phyloP scores from a whole-genome alignment of 768 basidiomycete genomes.

The Tricholomella constricta region DNA sequence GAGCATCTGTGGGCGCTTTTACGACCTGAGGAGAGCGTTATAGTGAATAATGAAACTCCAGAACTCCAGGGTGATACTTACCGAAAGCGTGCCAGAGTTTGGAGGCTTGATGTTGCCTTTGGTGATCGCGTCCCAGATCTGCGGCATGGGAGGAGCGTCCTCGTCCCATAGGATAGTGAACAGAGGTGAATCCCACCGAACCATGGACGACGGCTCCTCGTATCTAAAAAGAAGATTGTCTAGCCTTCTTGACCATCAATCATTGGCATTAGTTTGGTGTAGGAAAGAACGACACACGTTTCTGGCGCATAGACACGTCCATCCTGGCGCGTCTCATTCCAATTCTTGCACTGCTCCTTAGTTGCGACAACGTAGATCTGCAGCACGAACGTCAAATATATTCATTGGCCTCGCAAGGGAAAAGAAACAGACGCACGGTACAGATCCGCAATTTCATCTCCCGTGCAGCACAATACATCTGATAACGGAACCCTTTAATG shows the following conservation, averaged over 20 bases:
- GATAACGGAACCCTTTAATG: slow-evolving; percentile 98
- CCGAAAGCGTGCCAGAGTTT: slow-evolving; percentile 78
- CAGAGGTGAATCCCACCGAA: slow-evolving; percentile 97
- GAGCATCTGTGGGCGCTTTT: slow-evolving; percentile 86
- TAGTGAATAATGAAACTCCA: not conserved
- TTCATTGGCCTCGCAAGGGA: too few relatives aligned
- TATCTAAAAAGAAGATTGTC: slow-evolving; percentile 87
- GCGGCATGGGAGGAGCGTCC: slow-evolving; percentile 58
- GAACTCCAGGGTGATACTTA: slow-evolving; percentile 34
- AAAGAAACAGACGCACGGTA: slow-evolving; percentile 59
- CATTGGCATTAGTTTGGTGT: not conserved
- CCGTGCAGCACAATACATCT: slow-evolving; percentile 94
- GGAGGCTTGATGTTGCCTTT: slow-evolving; percentile 83
- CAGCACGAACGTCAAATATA: slow-evolving; percentile 18
- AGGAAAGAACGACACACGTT: slow-evolving; percentile 57
- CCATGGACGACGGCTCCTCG: slow-evolving; percentile 97
- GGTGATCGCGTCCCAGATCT: slow-evolving; percentile 82
- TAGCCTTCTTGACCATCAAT: slow-evolving; percentile 47
- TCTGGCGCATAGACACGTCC: slow-evolving; percentile 58
- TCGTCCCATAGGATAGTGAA: slow-evolving; percentile 84
- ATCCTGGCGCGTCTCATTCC: slow-evolving; percentile 63
- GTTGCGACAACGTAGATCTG: slow-evolving; percentile 79
- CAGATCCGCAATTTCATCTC: slow-evolving; percentile 84
- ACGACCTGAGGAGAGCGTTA: slow-evolving; percentile 48
- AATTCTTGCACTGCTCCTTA: slow-evolving; percentile 71